Percentiles rank a stretch among this genome's conserved stretches.
These are phyloP conservation scores for Grosmannia clavigera DNA, from an alignment of 2,329 filamentous ascomycete genomes.

Conservation along the genomic window DNA sequence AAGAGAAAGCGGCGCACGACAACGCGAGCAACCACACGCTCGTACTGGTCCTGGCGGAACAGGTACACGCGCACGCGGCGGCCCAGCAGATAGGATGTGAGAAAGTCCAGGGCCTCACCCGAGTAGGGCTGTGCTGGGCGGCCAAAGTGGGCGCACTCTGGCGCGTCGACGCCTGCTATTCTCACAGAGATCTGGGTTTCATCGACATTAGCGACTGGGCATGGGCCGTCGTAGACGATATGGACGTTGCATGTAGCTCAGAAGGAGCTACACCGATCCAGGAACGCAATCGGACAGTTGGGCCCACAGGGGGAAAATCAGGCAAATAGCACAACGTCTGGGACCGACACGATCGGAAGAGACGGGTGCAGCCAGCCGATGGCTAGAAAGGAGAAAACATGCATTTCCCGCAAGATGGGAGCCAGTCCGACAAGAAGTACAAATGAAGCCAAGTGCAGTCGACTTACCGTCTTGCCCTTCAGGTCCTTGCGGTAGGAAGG, in stretches of 20 bases:
- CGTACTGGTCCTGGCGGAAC: conserved; percentile 81
- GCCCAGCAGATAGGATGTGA: conserved; percentile 59
- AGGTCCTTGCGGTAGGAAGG: conserved; percentile 57
- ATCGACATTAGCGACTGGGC: neutral
- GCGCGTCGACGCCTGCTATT: conserved; percentile 84
- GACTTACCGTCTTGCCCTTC: conserved; percentile 61
- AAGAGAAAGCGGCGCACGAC: conserved; percentile 53
- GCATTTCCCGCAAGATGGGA: neutral
- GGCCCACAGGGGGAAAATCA: neutral
- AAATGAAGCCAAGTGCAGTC: neutral
- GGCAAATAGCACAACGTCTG: neutral
- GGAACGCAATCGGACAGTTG: neutral
- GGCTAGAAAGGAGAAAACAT: neutral
- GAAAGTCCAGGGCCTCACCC: conserved; percentile 68
- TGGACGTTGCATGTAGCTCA: too few relatives aligned
- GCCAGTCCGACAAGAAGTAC: neutral
- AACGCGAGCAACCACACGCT: conserved; percentile 78
- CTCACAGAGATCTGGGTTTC: conserved; percentile 65
- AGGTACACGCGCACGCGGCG: conserved; percentile 71
- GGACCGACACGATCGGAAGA: neutral
- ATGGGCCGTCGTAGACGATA: neutral
- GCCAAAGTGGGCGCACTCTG: conserved; percentile 87
- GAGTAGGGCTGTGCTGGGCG: conserved; percentile 74
- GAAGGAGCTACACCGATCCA: too few relatives aligned
- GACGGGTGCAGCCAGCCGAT: neutral